A percentile compares a stretch with the other conserved stretches of the same genome.
phyloP scores from a whole-genome alignment of 2,329 filamentous ascomycete genomes.

The Fusarium azukiicola region DNA sequence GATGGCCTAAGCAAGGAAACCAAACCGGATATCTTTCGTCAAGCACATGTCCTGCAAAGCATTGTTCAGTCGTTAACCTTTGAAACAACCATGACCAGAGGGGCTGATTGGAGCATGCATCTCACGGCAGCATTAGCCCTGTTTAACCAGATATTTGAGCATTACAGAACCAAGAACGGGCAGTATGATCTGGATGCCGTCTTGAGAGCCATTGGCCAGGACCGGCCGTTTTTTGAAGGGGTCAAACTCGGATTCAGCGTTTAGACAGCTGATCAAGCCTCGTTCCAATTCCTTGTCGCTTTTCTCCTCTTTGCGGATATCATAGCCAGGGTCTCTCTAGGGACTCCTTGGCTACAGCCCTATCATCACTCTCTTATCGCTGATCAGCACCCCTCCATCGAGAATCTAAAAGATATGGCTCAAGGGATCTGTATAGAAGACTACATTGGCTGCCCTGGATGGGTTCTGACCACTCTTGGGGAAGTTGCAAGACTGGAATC shows the following conservation, averaged over 20 bases:
- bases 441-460: background rate
- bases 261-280: background rate
- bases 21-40: background rate
- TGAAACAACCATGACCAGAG: constrained; percentile 1
- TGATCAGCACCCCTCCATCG: background rate
- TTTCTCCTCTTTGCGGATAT: constrained; percentile 15
- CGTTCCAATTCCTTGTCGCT: background rate
- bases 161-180: background rate
- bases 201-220: background rate
- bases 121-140: background rate
- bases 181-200: background rate
- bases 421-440: background rate
- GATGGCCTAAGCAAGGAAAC: background rate
- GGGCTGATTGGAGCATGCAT: constrained; percentile 1
- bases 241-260: background rate
- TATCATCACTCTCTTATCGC: background rate
- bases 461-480: background rate
- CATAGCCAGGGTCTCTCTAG: background rate
- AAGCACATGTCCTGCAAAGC: background rate
- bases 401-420: background rate
- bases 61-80: background rate
- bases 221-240: background rate
- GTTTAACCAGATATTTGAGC: background rate
- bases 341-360: background rate
- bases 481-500: background rate